Evolutionary conservation across 805 yeast species (phyloP).

Genomic region (Yamadazyma sp.): DNA sequence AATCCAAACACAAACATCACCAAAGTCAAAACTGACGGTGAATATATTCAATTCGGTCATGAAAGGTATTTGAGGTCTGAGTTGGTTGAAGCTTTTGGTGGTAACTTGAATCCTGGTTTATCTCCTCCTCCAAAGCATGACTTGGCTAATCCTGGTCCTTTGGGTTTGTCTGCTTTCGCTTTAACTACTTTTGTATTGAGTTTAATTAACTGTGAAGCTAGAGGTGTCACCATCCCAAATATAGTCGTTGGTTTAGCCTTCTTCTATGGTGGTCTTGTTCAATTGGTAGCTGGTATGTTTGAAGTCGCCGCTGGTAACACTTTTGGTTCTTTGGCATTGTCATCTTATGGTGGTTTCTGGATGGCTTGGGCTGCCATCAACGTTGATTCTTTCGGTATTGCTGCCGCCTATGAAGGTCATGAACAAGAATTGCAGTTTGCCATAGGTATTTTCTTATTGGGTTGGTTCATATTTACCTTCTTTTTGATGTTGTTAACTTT

Average conservation of each 20-base stretch:
- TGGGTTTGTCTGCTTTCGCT: slow-evolving; percentile 72
- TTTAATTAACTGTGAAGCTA: slow-evolving; percentile 59
- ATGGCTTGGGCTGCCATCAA: slow-evolving; percentile 65
- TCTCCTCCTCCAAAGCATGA: slow-evolving; percentile 41
- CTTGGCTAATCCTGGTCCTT: slow-evolving; percentile 71
- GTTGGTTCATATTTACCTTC: slow-evolving; percentile 45
- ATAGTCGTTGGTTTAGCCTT: slow-evolving; percentile 64
- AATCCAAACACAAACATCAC: slow-evolving; percentile 18
- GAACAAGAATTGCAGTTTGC: slow-evolving; percentile 29
- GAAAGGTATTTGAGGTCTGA: slow-evolving; percentile 64
- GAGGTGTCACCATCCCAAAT: slow-evolving; percentile 61
- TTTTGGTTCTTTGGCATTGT: slow-evolving; percentile 65
- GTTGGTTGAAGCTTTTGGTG: slow-evolving; percentile 70
- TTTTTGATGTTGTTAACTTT: slow-evolving; percentile 39
- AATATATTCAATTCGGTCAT: slow-evolving; percentile 68
- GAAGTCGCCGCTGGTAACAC: slow-evolving; percentile 75
- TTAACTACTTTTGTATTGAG: slow-evolving; percentile 65
- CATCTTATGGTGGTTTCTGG: slow-evolving; percentile 74
- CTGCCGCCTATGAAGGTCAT: slow-evolving; percentile 28
- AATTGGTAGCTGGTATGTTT: slow-evolving; percentile 71
- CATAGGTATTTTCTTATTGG: slow-evolving; percentile 35
- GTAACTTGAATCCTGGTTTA: slow-evolving; percentile 70
- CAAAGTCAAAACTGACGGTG: slow-evolving; percentile 46
- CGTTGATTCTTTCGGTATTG: slow-evolving; percentile 36
- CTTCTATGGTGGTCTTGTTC: slow-evolving; percentile 73